A percentile compares a stretch with the other conserved stretches of the same genome.
phyloP scores from a whole-genome alignment of 208 protist species.

The Trypanosoma lewisi region DNA sequence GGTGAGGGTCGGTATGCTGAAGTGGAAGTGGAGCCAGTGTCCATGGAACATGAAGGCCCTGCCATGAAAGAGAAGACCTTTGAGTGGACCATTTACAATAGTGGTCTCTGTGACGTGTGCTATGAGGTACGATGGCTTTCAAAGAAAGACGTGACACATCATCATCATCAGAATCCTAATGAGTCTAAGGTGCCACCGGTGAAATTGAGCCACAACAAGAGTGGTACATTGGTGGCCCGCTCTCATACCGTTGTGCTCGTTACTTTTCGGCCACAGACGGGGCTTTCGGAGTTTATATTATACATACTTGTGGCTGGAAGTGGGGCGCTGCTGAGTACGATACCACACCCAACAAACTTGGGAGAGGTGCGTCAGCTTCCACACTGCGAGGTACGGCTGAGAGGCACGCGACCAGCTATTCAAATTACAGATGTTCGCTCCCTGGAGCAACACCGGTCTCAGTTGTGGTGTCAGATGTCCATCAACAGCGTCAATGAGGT shows the following conservation, averaged over 20 bases:
- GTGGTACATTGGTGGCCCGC: constrained; percentile 70
- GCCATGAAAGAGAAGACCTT: constrained; percentile 46
- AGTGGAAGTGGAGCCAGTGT: constrained; percentile 77
- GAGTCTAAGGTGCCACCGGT: constrained; percentile 26
- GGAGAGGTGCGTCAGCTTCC: constrained; percentile 60
- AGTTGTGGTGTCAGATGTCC: constrained; percentile 75
- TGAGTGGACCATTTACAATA: constrained; percentile 86
- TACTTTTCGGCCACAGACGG: constrained; percentile 48
- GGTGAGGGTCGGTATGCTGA: constrained; percentile 70
- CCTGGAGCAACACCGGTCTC: constrained; percentile 46
- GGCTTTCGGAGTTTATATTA: constrained; percentile 72
- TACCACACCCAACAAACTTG: constrained; percentile 34
- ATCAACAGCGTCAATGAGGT: constrained; percentile 78
- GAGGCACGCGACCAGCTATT: constrained; percentile 64
- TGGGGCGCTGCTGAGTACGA: constrained; percentile 28
- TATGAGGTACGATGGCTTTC: constrained; percentile 73
- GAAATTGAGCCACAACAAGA: constrained; percentile 44
- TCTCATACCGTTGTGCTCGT: constrained; percentile 83
- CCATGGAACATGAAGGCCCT: constrained; percentile 66
- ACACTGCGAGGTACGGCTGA: constrained; percentile 61
- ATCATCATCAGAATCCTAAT: constrained; percentile 30
- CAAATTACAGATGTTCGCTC: constrained; percentile 81
- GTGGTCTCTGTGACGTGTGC: constrained; percentile 65
- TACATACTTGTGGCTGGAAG: constrained; percentile 66
- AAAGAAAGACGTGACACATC: constrained; percentile 4